Conservation (phyloP, 768 basidiomycete genomes). For the Tulasnella sp. region DNA sequence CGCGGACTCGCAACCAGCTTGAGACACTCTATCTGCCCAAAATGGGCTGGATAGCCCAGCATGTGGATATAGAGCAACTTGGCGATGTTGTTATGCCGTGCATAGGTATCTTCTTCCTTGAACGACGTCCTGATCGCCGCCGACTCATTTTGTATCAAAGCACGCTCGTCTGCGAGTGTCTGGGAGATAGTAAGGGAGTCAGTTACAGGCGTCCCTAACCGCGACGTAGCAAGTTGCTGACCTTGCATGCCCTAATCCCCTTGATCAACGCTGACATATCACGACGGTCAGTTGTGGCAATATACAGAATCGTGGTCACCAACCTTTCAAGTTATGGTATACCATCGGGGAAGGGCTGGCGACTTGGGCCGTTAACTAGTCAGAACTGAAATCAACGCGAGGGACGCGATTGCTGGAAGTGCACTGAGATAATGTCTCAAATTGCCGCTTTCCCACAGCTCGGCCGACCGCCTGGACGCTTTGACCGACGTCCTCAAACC, state of each 20-base stretch:
- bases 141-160: conserved; percentile 92
- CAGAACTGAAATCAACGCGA: too few species aligned
- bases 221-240: conserved; percentile 25
- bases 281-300: too few species aligned
- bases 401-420: too few species aligned
- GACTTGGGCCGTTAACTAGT: too few species aligned
- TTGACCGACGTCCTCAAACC: too few species aligned
- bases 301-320: too few species aligned
- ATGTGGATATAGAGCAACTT: conserved; percentile 98
- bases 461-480: too few species aligned
- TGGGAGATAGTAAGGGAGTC: conserved; percentile 28
- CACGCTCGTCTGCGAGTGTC: conserved; percentile 98
- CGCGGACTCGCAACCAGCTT: conserved; percentile 90
- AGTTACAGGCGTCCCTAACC: conserved; percentile 6
- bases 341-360: too few species aligned
- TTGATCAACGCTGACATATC: conserved; percentile 86
- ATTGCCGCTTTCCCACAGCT: too few species aligned
- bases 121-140: conserved; percentile 95
- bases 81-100: conserved; percentile 93
- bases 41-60: conserved; percentile 97
- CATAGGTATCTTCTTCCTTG: conserved; percentile 89
- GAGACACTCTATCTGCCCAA: conserved; percentile 95
- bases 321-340: too few species aligned
- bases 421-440: too few species aligned
- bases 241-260: conserved; percentile 96